Evolutionary conservation across 352 stramenopile species (phyloP).

Genomic region (Globisporangium nunn): DNA sequence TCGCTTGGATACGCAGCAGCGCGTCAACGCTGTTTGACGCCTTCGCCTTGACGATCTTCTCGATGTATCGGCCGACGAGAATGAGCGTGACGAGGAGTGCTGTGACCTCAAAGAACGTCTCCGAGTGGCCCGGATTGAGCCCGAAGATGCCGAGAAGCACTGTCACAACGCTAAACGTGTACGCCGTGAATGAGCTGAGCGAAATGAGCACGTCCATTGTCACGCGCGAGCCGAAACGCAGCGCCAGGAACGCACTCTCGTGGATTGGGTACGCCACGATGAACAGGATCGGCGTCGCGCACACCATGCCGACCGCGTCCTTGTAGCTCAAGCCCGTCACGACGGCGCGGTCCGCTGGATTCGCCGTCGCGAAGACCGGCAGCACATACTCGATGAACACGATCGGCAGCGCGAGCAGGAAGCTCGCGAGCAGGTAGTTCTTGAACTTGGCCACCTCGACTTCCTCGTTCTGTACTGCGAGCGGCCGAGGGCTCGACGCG

Average conservation of each 20-base stretch:
- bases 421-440: slow-evolving; percentile 41
- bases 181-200: slow-evolving; percentile 58
- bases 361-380: slow-evolving; percentile 22
- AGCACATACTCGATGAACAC: slow-evolving; percentile 53
- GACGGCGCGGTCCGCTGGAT: slow-evolving; percentile 19
- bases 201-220: slow-evolving; percentile 80
- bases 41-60: slow-evolving; percentile 61
- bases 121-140: slow-evolving; percentile 21
- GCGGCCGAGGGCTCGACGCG: slow-evolving; percentile 38
- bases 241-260: slow-evolving; percentile 49
- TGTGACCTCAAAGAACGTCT: slow-evolving; percentile 75
- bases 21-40: slow-evolving; percentile 65
- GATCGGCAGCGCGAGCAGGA: slow-evolving; percentile 44
- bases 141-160: slow-evolving; percentile 17
- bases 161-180: slow-evolving; percentile 47
- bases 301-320: slow-evolving; percentile 47
- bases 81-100: slow-evolving; percentile 65
- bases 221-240: slow-evolving; percentile 53
- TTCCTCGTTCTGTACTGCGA: slow-evolving; percentile 25
- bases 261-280: slow-evolving; percentile 60
- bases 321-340: slow-evolving; percentile 39
- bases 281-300: slow-evolving; percentile 61
- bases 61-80: slow-evolving; percentile 67
- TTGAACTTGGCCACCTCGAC: slow-evolving; percentile 40
- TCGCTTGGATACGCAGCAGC: slow-evolving; percentile 63